These are phyloP conservation scores for Ricinus communis DNA, from an alignment of 345 rosid species.

Conservation along the genomic window DNA sequence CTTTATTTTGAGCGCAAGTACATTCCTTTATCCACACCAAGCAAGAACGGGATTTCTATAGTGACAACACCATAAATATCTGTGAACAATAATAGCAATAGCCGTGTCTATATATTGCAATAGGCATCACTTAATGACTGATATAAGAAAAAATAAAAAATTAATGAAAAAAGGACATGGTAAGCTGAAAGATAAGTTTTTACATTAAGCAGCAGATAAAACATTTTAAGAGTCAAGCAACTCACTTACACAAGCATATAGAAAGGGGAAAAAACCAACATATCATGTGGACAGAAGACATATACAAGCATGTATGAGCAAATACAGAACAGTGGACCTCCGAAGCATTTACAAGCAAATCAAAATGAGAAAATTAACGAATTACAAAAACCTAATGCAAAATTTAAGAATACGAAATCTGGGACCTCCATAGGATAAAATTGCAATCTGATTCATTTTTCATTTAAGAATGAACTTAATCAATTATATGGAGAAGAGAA, in stretches of 20 bases:
- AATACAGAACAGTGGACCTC: neutral
- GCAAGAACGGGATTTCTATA: neutral
- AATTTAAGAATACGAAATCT: neutral
- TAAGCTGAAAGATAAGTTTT: neutral
- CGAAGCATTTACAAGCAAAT: neutral
- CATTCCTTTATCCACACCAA: constrained; percentile 5
- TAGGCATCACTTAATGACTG: neutral
- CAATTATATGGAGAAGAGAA: neutral
- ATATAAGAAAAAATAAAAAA: neutral
- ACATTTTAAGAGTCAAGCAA: neutral
- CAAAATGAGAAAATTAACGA: neutral
- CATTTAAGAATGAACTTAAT: neutral
- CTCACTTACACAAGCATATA: too few species aligned
- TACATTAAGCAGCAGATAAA: neutral
- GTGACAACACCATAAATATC: neutral
- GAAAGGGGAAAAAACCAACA: too few species aligned
- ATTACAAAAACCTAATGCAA: neutral
- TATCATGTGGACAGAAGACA: too few species aligned
- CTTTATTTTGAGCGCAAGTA: neutral
- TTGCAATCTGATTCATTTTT: neutral
- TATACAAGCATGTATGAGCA: neutral
- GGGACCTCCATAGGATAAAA: neutral
- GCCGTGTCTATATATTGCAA: neutral
- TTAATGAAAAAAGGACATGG: too few species aligned
- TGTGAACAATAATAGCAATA: neutral